Base-by-base conservation (phyloP, 495 filamentous ascomycete genomes). In the Penicillium lagena region DNA sequence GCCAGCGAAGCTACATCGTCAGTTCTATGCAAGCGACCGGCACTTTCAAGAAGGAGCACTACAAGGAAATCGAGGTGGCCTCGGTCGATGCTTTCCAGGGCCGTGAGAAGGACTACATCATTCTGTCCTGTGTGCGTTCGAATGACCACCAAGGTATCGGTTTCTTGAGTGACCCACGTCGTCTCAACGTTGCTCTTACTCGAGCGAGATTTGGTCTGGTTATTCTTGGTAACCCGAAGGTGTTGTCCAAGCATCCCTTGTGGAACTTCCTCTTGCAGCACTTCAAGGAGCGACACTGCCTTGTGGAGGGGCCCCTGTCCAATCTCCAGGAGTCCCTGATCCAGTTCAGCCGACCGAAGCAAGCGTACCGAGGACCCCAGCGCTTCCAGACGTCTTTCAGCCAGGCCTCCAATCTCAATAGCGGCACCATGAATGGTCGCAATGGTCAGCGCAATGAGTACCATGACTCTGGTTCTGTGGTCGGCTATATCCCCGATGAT, bases 141-240 rank as follows among this genome's bases (percentile, higher is more conserved):
- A 99, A 99, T 54, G 94, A 97, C 54, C 95, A 99, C 60, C 93
- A 99, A 68, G 93, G 93, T 50, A 97, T 99, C 58, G 93, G 93
- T 66, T 99, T 99, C 77, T 77, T 99, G 72, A 96, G 91, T 49
- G 93, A 99, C 54, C 93, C 93, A 35, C 89, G 93, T 51, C 94
- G 93, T 75, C 82, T 99, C 54, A 99, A 99, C 60, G 93, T 99
- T n/a, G 93, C 93, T 12, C 80, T 99, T 40, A 99, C 93, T 40
- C 87, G 93, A 62, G 94, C 93, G 34, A 96, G 96, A 66, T 99
- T 87, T 64, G 93, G 93, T 38, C 67, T 96, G 40, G 93, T 95
- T 37, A 95, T 99, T 47, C 82, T 99, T 12, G 93, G 94, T 38
- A 99, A 99, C 60, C 93, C 93, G 8, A 99, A 99, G 70, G 93